phyloP scores from a whole-genome alignment of 352 stramenopile genomes.

The Elongisporangium anandrum region DNA sequence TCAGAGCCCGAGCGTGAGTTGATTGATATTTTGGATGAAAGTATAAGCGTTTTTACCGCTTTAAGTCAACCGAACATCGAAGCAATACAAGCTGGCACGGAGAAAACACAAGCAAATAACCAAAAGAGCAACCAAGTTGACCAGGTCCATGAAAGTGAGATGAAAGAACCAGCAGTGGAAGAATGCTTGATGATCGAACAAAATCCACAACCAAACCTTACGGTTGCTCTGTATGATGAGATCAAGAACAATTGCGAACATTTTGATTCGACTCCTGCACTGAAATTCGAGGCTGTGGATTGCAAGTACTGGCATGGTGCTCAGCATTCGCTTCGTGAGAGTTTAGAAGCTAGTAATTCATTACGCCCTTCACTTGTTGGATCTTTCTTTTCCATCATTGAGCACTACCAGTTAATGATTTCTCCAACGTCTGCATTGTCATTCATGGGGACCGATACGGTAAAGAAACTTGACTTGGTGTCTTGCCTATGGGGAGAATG shows the following conservation, averaged over 20 bases:
- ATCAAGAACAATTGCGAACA: background rate
- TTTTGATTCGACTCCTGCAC: background rate
- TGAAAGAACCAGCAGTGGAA: background rate
- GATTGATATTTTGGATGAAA: constrained; percentile 59
- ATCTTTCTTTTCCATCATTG: constrained; percentile 26
- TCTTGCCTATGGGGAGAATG: constrained; percentile 5
- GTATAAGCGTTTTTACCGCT: constrained; percentile 22
- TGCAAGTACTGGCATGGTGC: background rate
- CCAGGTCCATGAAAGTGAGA: background rate
- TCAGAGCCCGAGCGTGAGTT: constrained; percentile 32
- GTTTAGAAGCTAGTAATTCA: background rate
- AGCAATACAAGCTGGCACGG: too few species aligned
- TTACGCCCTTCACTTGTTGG: background rate
- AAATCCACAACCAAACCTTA: background rate
- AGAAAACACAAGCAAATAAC: background rate
- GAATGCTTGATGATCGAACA: too few species aligned
- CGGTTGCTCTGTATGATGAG: background rate
- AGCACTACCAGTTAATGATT: constrained; percentile 21
- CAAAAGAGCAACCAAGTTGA: background rate
- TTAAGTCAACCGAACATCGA: constrained; percentile 1
- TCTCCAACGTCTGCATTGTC: constrained; percentile 12
- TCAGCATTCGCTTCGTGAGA: background rate
- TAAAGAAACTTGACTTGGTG: constrained; percentile 16
- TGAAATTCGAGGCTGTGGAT: background rate
- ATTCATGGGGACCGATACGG: constrained; percentile 19